Evolutionary conservation across 805 yeast species (phyloP), one percentile per base, ranked within the genome.

Genomic region (Isabelozyma heimii): DNA sequence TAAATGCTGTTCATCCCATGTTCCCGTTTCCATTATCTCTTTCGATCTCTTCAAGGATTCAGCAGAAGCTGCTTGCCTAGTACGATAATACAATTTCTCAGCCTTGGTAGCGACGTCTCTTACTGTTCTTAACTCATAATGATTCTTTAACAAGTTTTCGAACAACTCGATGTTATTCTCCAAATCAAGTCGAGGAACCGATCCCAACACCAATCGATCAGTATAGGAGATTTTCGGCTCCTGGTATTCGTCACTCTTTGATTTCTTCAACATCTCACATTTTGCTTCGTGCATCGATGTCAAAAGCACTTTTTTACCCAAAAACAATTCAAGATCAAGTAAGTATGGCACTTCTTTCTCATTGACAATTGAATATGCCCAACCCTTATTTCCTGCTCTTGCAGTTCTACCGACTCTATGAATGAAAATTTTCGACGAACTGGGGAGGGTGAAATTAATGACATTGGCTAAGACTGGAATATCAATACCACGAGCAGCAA

Each of bases 331-430:
- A 58, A 94, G 75, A 67, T 94, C 99, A 44, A 92, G 75, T 46
- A 94, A 68, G 59, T 92, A 94, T 9, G 99, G 97, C 49, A 92
- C 69, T 65, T 94, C 99, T 47, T 82, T 77, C 54, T 91, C 96
- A 49, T 84, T 78, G 7, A 91, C 86, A 51, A 94, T 82, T 2
- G 97, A 86, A 65, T 89, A 94, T 0, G 99, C 99, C 96, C 97
- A 91, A 63, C 99, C 99, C 58, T 80, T 83, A 65, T 90, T 87
- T 65, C 99, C 99, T 8, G 99, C 99, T 79, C 99, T 87, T 9
- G 99, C 99, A 42, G 99, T 94, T 79, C 99, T 85, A 67, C 99
- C 99, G 43, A 94, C 98, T 72, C 99, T 84, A 70, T 94, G 99
- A 48, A 94, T 81, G 68, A 94, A 94, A 50, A 92, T 87, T 68